Evolutionary conservation across 1,284 basidiomycete species (phyloP).

Genomic region (Apiotrichum siamense): DNA sequence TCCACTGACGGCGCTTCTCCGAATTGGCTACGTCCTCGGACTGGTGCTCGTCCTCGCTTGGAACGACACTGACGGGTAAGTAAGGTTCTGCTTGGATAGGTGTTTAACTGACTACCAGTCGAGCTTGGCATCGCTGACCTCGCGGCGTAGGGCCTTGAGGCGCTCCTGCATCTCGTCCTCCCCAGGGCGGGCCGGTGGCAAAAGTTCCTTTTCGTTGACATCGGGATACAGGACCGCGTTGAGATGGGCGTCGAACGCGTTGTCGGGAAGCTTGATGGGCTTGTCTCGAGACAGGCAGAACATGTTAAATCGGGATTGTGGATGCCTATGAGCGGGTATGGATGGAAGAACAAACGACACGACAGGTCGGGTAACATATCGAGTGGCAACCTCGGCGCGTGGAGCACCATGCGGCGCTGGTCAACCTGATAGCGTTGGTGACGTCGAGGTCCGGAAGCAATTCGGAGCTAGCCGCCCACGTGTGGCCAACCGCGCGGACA

Average conservation of each 20-base stretch:
- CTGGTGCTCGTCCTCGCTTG: constrained; percentile 77
- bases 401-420: no score
- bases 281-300: constrained; percentile 14
- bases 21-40: constrained; percentile 77
- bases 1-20: constrained; percentile 75
- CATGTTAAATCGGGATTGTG: constrained; percentile 5
- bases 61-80: constrained; percentile 58
- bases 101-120: constrained; percentile 73
- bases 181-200: neutral
- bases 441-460: neutral
- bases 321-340: neutral
- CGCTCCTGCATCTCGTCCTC: constrained; percentile 47
- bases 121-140: constrained; percentile 66
- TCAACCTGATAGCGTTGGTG: no score
- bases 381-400: no score
- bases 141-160: constrained; percentile 59
- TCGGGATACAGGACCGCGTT: constrained; percentile 6
- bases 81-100: neutral
- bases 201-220: constrained; percentile 8
- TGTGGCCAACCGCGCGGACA: no score
- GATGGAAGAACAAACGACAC: neutral
- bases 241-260: constrained; percentile 11
- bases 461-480: no score
- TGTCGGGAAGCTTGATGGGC: constrained; percentile 10
- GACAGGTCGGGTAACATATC: no score